Conservation (phyloP, 768 basidiomycete species). For the Russula ochroleuca region DNA sequence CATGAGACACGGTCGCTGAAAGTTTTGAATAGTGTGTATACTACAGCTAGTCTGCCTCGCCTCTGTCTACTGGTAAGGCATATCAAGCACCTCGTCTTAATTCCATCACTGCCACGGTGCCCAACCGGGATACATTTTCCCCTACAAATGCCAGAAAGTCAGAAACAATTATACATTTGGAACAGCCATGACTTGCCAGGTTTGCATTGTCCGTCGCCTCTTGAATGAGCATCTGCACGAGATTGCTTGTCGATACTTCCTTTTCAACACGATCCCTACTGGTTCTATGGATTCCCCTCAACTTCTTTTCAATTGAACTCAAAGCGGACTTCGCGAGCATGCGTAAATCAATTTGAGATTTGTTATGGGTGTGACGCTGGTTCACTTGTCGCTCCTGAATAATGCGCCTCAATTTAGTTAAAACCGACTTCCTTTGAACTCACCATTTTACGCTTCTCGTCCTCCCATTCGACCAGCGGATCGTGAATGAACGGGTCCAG, state of each 20-base stretch:
- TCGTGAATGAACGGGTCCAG: slow-evolving; percentile 97
- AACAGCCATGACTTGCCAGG: slow-evolving; percentile 45
- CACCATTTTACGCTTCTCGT: slow-evolving; percentile 67
- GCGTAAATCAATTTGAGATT: slow-evolving; percentile 46
- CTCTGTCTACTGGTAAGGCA: neutral
- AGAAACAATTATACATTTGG: slow-evolving; percentile 16
- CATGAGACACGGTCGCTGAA: neutral
- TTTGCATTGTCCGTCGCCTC: slow-evolving; percentile 76
- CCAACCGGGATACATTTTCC: slow-evolving; percentile 91
- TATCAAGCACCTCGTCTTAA: neutral
- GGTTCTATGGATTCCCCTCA: slow-evolving; percentile 64
- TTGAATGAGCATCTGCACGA: slow-evolving; percentile 88
- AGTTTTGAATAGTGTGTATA: slow-evolving; percentile 6
- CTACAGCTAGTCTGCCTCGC: neutral
- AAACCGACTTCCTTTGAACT: slow-evolving; percentile 19
- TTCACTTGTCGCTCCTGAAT: slow-evolving; percentile 27
- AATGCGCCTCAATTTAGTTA: neutral
- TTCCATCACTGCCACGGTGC: slow-evolving; percentile 62
- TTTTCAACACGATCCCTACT: slow-evolving; percentile 34
- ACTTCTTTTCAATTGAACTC: slow-evolving; percentile 76
- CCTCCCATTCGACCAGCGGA: slow-evolving; percentile 94
- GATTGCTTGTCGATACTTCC: slow-evolving; percentile 68
- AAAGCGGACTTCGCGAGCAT: slow-evolving; percentile 72
- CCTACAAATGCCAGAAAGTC: slow-evolving; percentile 42
- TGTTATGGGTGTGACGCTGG: slow-evolving; percentile 19